These are phyloP conservation scores for Neocucurbitaria cava DNA, from an alignment of 2,329 filamentous ascomycete species.

Conservation along the genomic window DNA sequence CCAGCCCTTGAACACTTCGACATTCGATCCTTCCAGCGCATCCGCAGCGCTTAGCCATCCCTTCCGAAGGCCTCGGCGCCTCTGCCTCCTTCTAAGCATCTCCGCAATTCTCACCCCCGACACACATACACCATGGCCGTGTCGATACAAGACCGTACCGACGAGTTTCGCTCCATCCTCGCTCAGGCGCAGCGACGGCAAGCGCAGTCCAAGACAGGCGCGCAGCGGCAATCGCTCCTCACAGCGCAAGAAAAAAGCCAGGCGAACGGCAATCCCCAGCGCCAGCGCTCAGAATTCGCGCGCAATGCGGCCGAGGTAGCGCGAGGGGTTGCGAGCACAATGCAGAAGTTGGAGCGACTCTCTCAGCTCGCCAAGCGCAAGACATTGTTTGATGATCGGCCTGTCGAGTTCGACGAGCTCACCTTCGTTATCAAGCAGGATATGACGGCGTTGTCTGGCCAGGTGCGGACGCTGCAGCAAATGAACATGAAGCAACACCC, in stretches of 20 bases:
- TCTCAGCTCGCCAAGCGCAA: conserved; percentile 95
- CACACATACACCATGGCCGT: conserved; percentile 56
- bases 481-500: conserved; percentile 81
- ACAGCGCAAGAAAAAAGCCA: conserved; percentile 69
- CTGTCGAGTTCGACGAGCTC: conserved; percentile 95
- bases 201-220: conserved; percentile 74
- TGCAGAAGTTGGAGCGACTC: conserved; percentile 92
- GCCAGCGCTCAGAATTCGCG: conserved; percentile 84
- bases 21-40: conserved; percentile 6
- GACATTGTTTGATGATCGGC: conserved; percentile 95
- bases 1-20: not conserved
- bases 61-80: conserved; percentile 9
- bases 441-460: conserved; percentile 81
- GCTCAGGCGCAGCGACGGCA: conserved; percentile 83
- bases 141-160: conserved; percentile 95
- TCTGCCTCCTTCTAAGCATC: conserved; percentile 7
- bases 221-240: conserved; percentile 82
- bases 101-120: conserved; percentile 8
- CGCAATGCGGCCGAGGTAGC: conserved; percentile 90
- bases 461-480: conserved; percentile 82
- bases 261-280: conserved; percentile 60
- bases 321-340: conserved; percentile 86
- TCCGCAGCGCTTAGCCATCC: conserved; percentile 11
- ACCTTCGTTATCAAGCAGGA: conserved; percentile 99
- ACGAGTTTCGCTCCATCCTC: conserved; percentile 93